Conservation (phyloP, 2,329 filamentous ascomycete species). For the Hyphodiscus sp. region DNA sequence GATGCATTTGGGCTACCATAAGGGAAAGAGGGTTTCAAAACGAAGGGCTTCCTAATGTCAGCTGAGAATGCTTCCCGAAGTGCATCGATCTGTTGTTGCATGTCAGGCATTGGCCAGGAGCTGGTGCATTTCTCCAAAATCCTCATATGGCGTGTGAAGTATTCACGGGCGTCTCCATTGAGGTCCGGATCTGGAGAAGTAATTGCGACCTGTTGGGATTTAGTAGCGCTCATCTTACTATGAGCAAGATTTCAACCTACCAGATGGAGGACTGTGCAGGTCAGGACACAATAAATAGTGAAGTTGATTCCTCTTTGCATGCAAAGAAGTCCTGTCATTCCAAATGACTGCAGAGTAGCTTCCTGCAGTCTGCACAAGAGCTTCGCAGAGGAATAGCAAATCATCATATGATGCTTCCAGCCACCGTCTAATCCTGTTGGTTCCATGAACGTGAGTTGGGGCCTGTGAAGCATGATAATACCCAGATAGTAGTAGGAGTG, state of each 20-base stretch:
- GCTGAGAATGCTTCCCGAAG: constrained; percentile 88
- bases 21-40: constrained; percentile 80
- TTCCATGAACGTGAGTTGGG: constrained; percentile 74
- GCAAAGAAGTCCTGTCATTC: constrained; percentile 73
- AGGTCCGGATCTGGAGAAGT: constrained; percentile 89
- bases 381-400: constrained; percentile 81
- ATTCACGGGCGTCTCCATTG: constrained; percentile 77
- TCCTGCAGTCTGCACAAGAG: constrained; percentile 82
- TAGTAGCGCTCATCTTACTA: constrained; percentile 2
- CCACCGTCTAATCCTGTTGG: constrained; percentile 62
- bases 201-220: constrained; percentile 64
- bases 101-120: constrained; percentile 82
- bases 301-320: constrained; percentile 96
- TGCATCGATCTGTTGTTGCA: constrained; percentile 83
- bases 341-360: constrained; percentile 68
- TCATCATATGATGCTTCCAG: constrained; percentile 84
- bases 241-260: constrained; percentile 49
- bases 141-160: constrained; percentile 90
- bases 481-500: constrained; percentile 84
- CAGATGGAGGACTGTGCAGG: constrained; percentile 87
- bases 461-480: constrained; percentile 80
- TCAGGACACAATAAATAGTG: constrained; percentile 85
- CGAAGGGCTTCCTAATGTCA: constrained; percentile 77
- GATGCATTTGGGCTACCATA: constrained; percentile 62
- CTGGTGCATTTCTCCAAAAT: constrained; percentile 80